A percentile compares a stretch with the other conserved stretches of the same genome.
These are phyloP conservation scores for Phytophthora aleatoria DNA, from an alignment of 352 stramenopile species.

Conservation along the genomic window DNA sequence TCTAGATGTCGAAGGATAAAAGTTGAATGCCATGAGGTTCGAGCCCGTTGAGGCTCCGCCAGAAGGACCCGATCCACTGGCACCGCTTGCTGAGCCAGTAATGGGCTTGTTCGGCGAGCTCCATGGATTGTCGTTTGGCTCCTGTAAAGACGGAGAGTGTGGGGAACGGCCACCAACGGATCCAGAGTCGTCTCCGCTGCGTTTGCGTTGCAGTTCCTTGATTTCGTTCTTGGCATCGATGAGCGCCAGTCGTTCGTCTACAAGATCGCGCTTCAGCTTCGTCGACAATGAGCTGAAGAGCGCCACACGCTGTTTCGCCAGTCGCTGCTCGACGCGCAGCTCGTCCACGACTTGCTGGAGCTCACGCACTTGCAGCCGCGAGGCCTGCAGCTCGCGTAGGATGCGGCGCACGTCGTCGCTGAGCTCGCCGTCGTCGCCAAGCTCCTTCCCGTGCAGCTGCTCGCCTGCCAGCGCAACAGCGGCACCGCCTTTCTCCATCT, in stretches of 20 bases:
- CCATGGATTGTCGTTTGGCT: slow-evolving; percentile 53
- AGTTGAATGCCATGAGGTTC: slow-evolving; percentile 62
- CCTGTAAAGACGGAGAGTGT: slow-evolving; percentile 38
- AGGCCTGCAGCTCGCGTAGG: slow-evolving; percentile 38
- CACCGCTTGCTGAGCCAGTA: slow-evolving; percentile 16
- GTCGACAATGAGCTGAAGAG: slow-evolving; percentile 60
- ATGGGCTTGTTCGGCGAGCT: slow-evolving; percentile 48
- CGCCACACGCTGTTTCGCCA: slow-evolving; percentile 52
- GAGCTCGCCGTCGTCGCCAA: slow-evolving; percentile 21
- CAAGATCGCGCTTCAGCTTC: slow-evolving; percentile 76
- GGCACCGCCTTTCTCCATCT: slow-evolving; percentile 53
- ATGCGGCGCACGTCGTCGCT: slow-evolving; percentile 34
- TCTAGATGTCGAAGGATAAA: slow-evolving; percentile 46
- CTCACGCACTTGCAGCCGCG: slow-evolving; percentile 38
- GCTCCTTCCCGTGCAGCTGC: slow-evolving; percentile 40
- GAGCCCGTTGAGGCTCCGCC: slow-evolving; percentile 24
- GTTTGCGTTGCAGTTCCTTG: slow-evolving; percentile 49
- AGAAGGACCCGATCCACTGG: slow-evolving; percentile 15
- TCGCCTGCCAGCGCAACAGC: slow-evolving; percentile 30
- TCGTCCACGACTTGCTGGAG: slow-evolving; percentile 53
- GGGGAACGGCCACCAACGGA: slow-evolving; percentile 30
- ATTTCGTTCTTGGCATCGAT: slow-evolving; percentile 75
- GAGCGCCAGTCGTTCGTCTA: slow-evolving; percentile 77
- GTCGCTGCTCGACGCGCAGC: slow-evolving; percentile 58
- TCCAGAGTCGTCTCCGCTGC: slow-evolving; percentile 27